Evolutionary conservation across 129 eudicot species (phyloP).

Genomic region (Oenanthe sinensis): DNA sequence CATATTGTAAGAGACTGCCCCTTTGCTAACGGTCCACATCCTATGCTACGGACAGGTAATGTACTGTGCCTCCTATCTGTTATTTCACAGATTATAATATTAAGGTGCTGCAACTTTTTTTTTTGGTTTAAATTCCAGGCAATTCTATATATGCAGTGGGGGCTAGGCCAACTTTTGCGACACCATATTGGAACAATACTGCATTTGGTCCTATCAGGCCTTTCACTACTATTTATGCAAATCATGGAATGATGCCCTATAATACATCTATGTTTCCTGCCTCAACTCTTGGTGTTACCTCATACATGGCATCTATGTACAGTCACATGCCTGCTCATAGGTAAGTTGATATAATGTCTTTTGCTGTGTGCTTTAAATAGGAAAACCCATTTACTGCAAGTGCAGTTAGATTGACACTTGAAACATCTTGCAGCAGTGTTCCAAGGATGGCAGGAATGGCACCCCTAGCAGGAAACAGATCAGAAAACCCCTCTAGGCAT

Average conservation of each 20-base stretch:
- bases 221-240: conserved; percentile 52
- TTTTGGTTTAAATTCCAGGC: conserved; percentile 34
- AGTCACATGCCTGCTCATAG: conserved; percentile 42
- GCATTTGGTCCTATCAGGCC: conserved; percentile 44
- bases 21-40: conserved; percentile 29
- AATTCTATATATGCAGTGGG: conserved; percentile 38
- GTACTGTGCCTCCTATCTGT: neutral
- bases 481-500: conserved; percentile 21
- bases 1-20: conserved; percentile 86
- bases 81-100: conserved; percentile 6
- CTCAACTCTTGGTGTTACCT: conserved; percentile 44
- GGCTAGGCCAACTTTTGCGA: conserved; percentile 37
- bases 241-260: conserved; percentile 65
- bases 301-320: conserved; percentile 40
- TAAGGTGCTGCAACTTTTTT: neutral
- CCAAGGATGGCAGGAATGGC: conserved; percentile 39
- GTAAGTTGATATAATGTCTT: conserved; percentile 24
- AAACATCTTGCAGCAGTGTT: conserved; percentile 31
- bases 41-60: conserved; percentile 46
- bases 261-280: conserved; percentile 44
- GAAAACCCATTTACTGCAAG: neutral
- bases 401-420: neutral
- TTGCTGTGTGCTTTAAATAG: neutral
- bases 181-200: conserved; percentile 62
- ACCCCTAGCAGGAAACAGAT: conserved; percentile 27